Conservation (phyloP, 2,329 filamentous ascomycete species). For the Pseudogymnoascus sp. region DNA sequence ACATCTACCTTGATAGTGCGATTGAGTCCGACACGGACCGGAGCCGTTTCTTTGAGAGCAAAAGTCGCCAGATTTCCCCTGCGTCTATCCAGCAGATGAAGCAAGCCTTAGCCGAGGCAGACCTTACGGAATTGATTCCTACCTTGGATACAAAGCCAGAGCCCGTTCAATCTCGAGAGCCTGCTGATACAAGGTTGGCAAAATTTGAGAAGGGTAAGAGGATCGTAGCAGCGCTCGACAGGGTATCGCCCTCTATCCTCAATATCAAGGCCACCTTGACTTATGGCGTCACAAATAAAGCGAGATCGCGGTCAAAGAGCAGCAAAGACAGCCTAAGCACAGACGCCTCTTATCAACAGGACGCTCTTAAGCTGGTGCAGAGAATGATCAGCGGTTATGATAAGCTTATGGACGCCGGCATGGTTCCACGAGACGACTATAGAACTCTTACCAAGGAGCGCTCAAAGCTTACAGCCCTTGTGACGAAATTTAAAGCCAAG, state of each 20-base stretch:
- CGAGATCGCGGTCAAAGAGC: not conserved
- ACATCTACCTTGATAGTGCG: constrained; percentile 50
- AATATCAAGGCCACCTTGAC: constrained; percentile 23
- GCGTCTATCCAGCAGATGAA: not conserved
- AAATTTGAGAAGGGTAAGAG: constrained; percentile 42
- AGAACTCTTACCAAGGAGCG: constrained; percentile 20
- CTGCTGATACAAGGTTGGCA: constrained; percentile 20
- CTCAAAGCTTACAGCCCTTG: constrained; percentile 31
- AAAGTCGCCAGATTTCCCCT: constrained; percentile 1
- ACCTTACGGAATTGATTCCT: not conserved
- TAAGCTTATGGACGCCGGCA: constrained; percentile 23
- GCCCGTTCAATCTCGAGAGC: not conserved
- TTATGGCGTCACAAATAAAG: constrained; percentile 18
- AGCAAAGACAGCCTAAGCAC: not conserved
- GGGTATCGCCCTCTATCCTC: constrained; percentile 30
- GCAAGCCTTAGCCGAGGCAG: not conserved
- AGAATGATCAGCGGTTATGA: constrained; percentile 30
- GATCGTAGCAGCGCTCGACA: constrained; percentile 42
- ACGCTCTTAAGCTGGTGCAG: constrained; percentile 22
- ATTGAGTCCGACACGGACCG: constrained; percentile 35
- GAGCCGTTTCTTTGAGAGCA: constrained; percentile 30
- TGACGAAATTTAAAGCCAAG: constrained; percentile 25
- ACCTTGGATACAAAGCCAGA: constrained; percentile 16
- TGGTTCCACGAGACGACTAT: constrained; percentile 21
- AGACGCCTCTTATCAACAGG: constrained; percentile 10